phyloP scores from a whole-genome alignment of 2,329 filamentous ascomycete species.

The Penicillium oxalicum region DNA sequence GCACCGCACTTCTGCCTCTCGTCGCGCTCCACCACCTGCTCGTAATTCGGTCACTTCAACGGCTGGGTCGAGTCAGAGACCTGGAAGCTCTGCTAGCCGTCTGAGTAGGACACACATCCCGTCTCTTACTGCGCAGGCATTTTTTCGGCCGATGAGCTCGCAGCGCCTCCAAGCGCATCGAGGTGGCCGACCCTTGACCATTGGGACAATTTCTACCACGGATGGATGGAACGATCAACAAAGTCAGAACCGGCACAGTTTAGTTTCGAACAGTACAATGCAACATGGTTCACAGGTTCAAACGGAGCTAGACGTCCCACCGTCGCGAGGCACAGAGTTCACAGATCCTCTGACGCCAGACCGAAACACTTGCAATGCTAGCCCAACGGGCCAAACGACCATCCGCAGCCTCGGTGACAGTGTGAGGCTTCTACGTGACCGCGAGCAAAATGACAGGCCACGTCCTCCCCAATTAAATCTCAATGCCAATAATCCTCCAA shows the following conservation, averaged over 20 bases:
- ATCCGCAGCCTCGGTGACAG: slow-evolving; percentile 68
- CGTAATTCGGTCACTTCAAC: slow-evolving; percentile 24
- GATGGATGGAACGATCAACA: slow-evolving; percentile 43
- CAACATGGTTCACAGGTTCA: slow-evolving; percentile 32
- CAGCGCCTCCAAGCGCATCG: slow-evolving; percentile 89
- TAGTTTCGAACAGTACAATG: slow-evolving; percentile 50
- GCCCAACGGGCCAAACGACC: slow-evolving; percentile 57
- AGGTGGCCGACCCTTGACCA: slow-evolving; percentile 49
- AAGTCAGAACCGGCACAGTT: slow-evolving; percentile 53
- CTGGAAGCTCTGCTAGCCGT: slow-evolving; percentile 56
- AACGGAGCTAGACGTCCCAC: slow-evolving; percentile 51
- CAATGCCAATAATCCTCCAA: slow-evolving; percentile 54
- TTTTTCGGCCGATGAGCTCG: slow-evolving; percentile 95
- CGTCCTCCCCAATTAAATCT: slow-evolving; percentile 50
- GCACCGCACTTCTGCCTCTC: slow-evolving; percentile 53
- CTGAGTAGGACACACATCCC: slow-evolving; percentile 83
- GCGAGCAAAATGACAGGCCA: slow-evolving; percentile 34
- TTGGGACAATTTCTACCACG: slow-evolving; percentile 29
- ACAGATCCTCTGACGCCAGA: slow-evolving; percentile 69
- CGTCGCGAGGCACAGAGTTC: slow-evolving; percentile 74
- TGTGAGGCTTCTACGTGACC: slow-evolving; percentile 65
- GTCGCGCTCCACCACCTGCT: slow-evolving; percentile 46
- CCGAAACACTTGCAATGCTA: slow-evolving; percentile 66
- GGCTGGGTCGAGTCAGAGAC: slow-evolving; percentile 43
- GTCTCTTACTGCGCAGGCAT: slow-evolving; percentile 79